Evolutionary conservation across 1,284 basidiomycete genomes (phyloP).

Genomic region (Heterobasidion parviporum): DNA sequence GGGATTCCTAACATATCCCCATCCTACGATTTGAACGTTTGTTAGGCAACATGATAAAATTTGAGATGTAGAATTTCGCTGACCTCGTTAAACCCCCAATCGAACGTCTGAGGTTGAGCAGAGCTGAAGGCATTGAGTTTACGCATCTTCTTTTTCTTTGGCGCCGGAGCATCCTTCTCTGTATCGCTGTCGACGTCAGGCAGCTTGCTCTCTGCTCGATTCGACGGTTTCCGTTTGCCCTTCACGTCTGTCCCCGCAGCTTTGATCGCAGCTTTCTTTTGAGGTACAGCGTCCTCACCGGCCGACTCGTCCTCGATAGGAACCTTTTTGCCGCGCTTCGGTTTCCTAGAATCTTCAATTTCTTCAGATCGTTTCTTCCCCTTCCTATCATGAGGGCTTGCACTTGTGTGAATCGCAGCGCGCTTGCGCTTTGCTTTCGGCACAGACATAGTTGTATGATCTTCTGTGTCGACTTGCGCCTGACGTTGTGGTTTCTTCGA

Average conservation of each 20-base stretch:
- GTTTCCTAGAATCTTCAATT: not conserved
- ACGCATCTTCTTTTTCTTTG: constrained; percentile 54
- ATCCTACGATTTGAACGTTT: constrained; percentile 3
- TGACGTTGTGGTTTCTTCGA: not conserved
- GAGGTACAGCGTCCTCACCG: not conserved
- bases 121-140: constrained; percentile 50
- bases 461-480: constrained; percentile 19
- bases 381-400: constrained; percentile 9
- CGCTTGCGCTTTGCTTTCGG: not conserved
- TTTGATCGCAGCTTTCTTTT: not conserved
- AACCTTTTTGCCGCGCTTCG: constrained; percentile 13
- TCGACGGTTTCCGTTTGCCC: constrained; percentile 10
- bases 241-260: not conserved
- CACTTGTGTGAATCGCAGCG: constrained; percentile 2
- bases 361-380: not conserved
- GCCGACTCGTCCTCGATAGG: constrained; percentile 13
- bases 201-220: not conserved
- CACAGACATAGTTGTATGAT: not conserved
- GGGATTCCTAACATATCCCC: constrained; percentile 8
- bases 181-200: constrained; percentile 4
- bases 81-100: constrained; percentile 33
- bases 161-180: constrained; percentile 18
- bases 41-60: not conserved
- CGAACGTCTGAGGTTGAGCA: constrained; percentile 31
- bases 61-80: constrained; percentile 1